Evolutionary conservation across 768 basidiomycete species (phyloP).

Genomic region (Tephrocybe sp.): DNA sequence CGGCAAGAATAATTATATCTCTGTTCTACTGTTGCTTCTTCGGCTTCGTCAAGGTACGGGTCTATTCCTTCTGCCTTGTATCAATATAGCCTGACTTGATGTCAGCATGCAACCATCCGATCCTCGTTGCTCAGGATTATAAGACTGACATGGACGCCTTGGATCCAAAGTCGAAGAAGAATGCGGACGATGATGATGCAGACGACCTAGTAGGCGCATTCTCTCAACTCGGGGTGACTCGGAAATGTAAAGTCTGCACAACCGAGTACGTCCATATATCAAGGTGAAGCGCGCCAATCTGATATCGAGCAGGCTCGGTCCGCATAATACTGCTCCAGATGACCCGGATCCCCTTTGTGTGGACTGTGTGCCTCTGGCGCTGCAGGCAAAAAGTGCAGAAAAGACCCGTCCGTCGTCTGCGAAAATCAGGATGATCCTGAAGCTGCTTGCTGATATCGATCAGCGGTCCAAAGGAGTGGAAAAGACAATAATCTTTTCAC

Average conservation of each 20-base stretch:
- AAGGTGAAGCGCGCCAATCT: not conserved
- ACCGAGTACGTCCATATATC: slow-evolving; percentile 39
- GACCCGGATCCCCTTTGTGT: slow-evolving; percentile 52
- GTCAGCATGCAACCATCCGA: slow-evolving; percentile 88
- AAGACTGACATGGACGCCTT: slow-evolving; percentile 74
- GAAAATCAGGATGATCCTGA: slow-evolving; percentile 83
- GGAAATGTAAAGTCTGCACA: slow-evolving; percentile 81
- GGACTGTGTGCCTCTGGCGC: slow-evolving; percentile 57
- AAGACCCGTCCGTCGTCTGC: slow-evolving; percentile 71
- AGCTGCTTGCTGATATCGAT: slow-evolving; percentile 67
- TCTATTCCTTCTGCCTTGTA: not conserved
- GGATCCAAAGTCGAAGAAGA: slow-evolving; percentile 58
- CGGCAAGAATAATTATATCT: slow-evolving; percentile 64
- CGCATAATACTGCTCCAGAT: slow-evolving; percentile 36
- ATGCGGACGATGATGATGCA: slow-evolving; percentile 55
- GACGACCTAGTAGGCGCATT: slow-evolving; percentile 81
- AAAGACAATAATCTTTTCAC: slow-evolving; percentile 97
- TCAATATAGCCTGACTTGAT: not conserved
- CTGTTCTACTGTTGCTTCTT: slow-evolving; percentile 69
- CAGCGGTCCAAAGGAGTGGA: slow-evolving; percentile 58
- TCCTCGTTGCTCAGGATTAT: slow-evolving; percentile 77
- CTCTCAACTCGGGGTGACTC: slow-evolving; percentile 64
- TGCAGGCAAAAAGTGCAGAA: slow-evolving; percentile 45
- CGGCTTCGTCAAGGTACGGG: slow-evolving; percentile 87
- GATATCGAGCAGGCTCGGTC: slow-evolving; percentile 32